Base-by-base conservation (phyloP, 2,329 filamentous ascomycete genomes). In the Orbilia blumenaviensis region DNA sequence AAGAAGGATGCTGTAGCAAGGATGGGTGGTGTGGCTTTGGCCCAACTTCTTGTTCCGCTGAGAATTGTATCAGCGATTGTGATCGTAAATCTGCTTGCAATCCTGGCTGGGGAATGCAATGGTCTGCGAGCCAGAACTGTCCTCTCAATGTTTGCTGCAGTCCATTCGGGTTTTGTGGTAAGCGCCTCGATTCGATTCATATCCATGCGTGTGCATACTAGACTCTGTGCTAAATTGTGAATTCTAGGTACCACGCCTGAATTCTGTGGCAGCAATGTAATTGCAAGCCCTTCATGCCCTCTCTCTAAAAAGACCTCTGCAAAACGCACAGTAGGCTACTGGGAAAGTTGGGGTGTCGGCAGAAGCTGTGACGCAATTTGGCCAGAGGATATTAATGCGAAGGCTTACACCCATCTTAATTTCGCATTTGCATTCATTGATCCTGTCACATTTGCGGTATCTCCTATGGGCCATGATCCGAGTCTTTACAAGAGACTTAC, bases 401-500 rank as follows among this genome's bases (percentile, higher is more conserved):
- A 71, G n/a, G 69, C 36, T 10, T 44, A 79, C 3, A 80, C 79
- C 2, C 79, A 81, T 66, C 21, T 81, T 3, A 78, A 80, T 67
- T 62, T 52, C 21, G 46, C 69, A 18, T 81, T 78, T 44, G 76
- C 80, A 12, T 80, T 68, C 42, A 78, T 81, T 25, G 58, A 73
- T 9, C 81, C 82, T 0, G 72, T 60, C 4, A 68, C 68, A 44
- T 68, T 60, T 27, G 58, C 79, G 9, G 69, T 83, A 3, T 64
- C 64, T 5, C 64, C 64, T 14, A 58, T 60, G 50, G 38, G 41
- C 5, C 64, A 3, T 0, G 79, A 77, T 1, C 71, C 42, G 0
- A 18, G 61, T 0, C 62, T 83, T 0, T 81, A 81, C 25, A 34
- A 29, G 3, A 58, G 79, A 0, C 80, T 83, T 36, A 82, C 81